phyloP scores from a whole-genome alignment of 768 basidiomycete genomes.

The Suillus alpinus region DNA sequence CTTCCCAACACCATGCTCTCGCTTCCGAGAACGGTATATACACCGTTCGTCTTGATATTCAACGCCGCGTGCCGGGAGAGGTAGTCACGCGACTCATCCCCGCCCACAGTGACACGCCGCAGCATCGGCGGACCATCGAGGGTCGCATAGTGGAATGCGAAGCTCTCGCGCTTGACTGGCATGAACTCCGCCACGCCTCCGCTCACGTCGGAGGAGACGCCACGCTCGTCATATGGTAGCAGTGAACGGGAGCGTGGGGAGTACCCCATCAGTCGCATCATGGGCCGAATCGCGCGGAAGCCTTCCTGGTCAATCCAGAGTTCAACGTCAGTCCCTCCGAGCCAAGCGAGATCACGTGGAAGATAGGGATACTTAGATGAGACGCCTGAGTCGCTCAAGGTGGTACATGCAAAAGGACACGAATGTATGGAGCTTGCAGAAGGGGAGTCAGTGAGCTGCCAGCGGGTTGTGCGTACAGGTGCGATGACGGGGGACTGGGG shows the following conservation, averaged over 20 bases:
- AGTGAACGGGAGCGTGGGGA: slow-evolving; percentile 31
- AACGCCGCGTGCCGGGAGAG: slow-evolving; percentile 74
- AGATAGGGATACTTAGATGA: slow-evolving; percentile 20
- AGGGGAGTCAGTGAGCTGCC: slow-evolving; percentile 14
- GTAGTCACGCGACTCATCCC: slow-evolving; percentile 69
- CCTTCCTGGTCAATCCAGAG: slow-evolving; percentile 84
- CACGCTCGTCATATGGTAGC: slow-evolving; percentile 23
- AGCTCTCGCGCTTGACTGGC: slow-evolving; percentile 55
- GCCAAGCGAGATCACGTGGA: slow-evolving; percentile 47
- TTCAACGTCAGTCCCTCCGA: slow-evolving; percentile 52
- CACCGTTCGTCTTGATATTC: slow-evolving; percentile 64
- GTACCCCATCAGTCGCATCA: slow-evolving; percentile 58
- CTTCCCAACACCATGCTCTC: slow-evolving; percentile 40
- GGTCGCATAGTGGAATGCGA: slow-evolving; percentile 69
- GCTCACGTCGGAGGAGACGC: slow-evolving; percentile 31
- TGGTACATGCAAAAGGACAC: not conserved
- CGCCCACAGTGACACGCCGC: slow-evolving; percentile 63
- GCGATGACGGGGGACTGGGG: not conserved
- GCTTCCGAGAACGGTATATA: slow-evolving; percentile 69
- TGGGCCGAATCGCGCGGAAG: slow-evolving; percentile 60
- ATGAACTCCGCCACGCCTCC: slow-evolving; percentile 62
- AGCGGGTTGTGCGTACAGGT: slow-evolving; percentile 6
- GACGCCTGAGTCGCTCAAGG: slow-evolving; percentile 8
- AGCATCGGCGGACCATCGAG: slow-evolving; percentile 69
- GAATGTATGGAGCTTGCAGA: slow-evolving; percentile 8